A percentile compares a stretch with the other conserved stretches of the same genome.
Conservation (phyloP, 2,329 filamentous ascomycete genomes). For the Penicillium sp. region DNA sequence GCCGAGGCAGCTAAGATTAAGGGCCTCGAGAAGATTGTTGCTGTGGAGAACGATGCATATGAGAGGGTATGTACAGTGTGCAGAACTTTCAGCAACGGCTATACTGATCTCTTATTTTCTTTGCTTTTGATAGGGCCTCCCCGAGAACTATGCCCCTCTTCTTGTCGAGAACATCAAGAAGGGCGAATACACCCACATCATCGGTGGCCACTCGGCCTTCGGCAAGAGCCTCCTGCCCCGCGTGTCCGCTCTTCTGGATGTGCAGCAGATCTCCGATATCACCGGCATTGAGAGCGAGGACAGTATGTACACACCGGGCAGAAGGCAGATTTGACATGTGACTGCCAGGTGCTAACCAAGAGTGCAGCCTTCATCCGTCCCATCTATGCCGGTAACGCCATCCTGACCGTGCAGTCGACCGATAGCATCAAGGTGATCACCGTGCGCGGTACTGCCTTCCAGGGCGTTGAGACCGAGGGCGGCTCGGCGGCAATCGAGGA, state of each 20-base stretch:
- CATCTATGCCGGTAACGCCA: constrained; percentile 96
- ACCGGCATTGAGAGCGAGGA: constrained; percentile 81
- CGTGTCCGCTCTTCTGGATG: constrained; percentile 83
- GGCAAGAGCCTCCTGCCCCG: constrained; percentile 92
- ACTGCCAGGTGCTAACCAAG: constrained; percentile 17
- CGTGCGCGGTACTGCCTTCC: constrained; percentile 87
- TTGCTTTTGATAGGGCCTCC: constrained; percentile 59
- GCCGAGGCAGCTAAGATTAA: constrained; percentile 82
- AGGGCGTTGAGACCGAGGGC: constrained; percentile 63
- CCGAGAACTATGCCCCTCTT: constrained; percentile 90
- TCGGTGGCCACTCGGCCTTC: constrained; percentile 89
- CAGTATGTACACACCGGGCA: constrained; percentile 48
- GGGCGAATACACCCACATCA: constrained; percentile 84
- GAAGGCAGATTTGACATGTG: constrained; percentile 15
- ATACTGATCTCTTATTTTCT: not conserved
- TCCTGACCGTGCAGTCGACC: constrained; percentile 86
- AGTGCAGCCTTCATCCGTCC: constrained; percentile 74
- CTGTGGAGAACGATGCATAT: constrained; percentile 81
- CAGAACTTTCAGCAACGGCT: not conserved
- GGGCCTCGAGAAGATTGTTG: constrained; percentile 86
- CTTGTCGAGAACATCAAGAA: constrained; percentile 96
- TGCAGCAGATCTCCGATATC: constrained; percentile 90
- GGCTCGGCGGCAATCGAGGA: constrained; percentile 73
- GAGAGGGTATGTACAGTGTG: constrained; percentile 62
- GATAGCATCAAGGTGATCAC: constrained; percentile 86